Evolutionary conservation across 2,329 filamentous ascomycete species (phyloP).

Genomic region (Dothistroma pini): DNA sequence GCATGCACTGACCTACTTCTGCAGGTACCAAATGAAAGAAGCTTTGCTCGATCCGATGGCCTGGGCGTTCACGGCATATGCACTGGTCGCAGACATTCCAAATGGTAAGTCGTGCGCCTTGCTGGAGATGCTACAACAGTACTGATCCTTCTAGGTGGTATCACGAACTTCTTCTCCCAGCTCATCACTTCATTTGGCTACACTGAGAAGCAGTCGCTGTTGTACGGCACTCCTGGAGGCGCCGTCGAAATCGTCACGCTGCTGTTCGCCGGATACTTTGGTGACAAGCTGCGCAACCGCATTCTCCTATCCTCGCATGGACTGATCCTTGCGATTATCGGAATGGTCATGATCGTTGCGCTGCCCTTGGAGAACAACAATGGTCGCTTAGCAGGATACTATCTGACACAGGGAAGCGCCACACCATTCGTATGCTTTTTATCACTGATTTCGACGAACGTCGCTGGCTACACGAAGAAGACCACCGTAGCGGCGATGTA

Average conservation of each 20-base stretch:
- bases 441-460: constrained; percentile 60
- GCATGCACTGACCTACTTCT: background rate
- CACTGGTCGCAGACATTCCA: constrained; percentile 55
- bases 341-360: constrained; percentile 62
- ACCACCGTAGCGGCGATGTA: constrained; percentile 56
- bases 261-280: constrained; percentile 54
- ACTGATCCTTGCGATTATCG: constrained; percentile 53
- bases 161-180: constrained; percentile 60
- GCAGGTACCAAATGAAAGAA: constrained; percentile 57
- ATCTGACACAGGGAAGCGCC: constrained; percentile 58
- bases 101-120: constrained; percentile 41
- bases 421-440: constrained; percentile 63
- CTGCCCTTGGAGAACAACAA: constrained; percentile 56
- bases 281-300: constrained; percentile 55
- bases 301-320: constrained; percentile 55
- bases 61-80: constrained; percentile 59
- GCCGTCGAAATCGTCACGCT: constrained; percentile 61
- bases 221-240: constrained; percentile 63
- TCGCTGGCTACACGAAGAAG: constrained; percentile 58
- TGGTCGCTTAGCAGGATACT: constrained; percentile 61
- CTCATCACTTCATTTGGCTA: constrained; percentile 64
- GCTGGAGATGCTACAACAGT: background rate
- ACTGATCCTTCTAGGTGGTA: constrained; percentile 39
- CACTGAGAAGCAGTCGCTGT: constrained; percentile 57
- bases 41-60: constrained; percentile 56